Conservation (phyloP, 139 green algal species). For the Pseudopediastrum boryanum region DNA sequence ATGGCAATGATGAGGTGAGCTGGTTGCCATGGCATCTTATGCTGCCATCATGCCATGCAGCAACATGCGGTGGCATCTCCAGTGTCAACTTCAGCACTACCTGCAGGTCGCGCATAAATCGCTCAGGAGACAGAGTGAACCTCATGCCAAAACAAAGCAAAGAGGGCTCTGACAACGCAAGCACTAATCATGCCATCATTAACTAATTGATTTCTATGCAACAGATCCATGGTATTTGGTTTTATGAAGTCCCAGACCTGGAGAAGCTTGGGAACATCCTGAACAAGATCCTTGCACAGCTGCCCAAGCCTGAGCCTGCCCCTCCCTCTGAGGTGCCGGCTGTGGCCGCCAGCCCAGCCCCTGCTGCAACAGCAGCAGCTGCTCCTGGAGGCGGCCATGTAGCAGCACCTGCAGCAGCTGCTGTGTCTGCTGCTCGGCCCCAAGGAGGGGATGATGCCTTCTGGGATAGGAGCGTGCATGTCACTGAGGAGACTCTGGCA, state of each 20-base stretch:
- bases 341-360: not conserved
- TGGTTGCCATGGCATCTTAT: too few species aligned
- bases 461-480: constrained; percentile 53
- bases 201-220: too few species aligned
- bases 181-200: too few species aligned
- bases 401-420: constrained; percentile 13
- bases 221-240: constrained; percentile 92
- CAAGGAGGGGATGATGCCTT: constrained; percentile 45
- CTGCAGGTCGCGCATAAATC: too few species aligned
- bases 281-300: constrained; percentile 54
- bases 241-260: constrained; percentile 85
- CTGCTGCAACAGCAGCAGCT: constrained; percentile 7
- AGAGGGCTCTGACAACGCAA: too few species aligned
- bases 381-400: not conserved
- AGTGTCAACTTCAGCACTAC: too few species aligned
- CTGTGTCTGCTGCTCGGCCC: not conserved
- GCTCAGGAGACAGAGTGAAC: too few species aligned
- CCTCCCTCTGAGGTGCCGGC: not conserved
- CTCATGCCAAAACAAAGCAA: too few species aligned
- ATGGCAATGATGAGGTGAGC: constrained; percentile 60
- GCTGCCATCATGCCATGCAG: too few species aligned
- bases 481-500: constrained; percentile 36
- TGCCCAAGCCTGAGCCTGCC: not conserved
- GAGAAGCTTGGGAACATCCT: constrained; percentile 68
- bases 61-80: too few species aligned